Percentiles rank a stretch among this genome's conserved stretches.
phyloP scores from a whole-genome alignment of 495 filamentous ascomycete species.

The Podospora appendiculata region DNA sequence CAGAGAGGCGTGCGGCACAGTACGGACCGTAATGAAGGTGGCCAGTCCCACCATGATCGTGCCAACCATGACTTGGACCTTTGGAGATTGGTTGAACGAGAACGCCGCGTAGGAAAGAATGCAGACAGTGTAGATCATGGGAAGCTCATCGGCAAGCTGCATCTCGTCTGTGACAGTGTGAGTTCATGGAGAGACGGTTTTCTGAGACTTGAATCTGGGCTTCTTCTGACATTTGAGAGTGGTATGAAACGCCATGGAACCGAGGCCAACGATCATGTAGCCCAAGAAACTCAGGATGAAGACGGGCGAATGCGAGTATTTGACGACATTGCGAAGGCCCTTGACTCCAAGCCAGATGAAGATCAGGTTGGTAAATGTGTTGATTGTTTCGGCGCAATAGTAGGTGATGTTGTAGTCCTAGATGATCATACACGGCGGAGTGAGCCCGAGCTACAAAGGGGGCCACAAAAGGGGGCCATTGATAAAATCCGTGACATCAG shows the following conservation, averaged over 20 bases:
- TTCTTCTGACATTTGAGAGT: slow-evolving; percentile 64
- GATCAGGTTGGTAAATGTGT: slow-evolving; percentile 69
- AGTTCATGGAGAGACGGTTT: background rate
- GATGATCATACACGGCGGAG: background rate
- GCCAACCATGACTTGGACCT: slow-evolving; percentile 51
- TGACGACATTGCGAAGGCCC: slow-evolving; percentile 62
- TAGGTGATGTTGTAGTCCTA: slow-evolving; percentile 43
- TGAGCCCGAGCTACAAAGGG: slow-evolving; percentile 3
- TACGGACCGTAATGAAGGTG: slow-evolving; percentile 64
- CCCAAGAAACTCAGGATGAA: slow-evolving; percentile 66
- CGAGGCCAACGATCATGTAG: slow-evolving; percentile 71
- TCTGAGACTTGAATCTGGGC: background rate
- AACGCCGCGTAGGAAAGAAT: slow-evolving; percentile 82
- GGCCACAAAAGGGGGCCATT: background rate
- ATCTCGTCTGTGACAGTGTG: slow-evolving; percentile 64
- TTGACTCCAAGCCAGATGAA: slow-evolving; percentile 68
- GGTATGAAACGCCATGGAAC: slow-evolving; percentile 76
- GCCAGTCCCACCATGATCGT: slow-evolving; percentile 54
- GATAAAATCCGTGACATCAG: background rate
- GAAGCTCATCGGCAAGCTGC: slow-evolving; percentile 94
- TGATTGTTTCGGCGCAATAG: slow-evolving; percentile 39
- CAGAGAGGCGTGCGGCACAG: background rate
- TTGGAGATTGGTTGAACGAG: slow-evolving; percentile 54
- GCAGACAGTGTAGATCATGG: slow-evolving; percentile 97
- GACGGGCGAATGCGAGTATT: slow-evolving; percentile 62